These are phyloP conservation scores for Penicillium sp. DNA, from an alignment of 2,329 filamentous ascomycete genomes.

Conservation along the genomic window DNA sequence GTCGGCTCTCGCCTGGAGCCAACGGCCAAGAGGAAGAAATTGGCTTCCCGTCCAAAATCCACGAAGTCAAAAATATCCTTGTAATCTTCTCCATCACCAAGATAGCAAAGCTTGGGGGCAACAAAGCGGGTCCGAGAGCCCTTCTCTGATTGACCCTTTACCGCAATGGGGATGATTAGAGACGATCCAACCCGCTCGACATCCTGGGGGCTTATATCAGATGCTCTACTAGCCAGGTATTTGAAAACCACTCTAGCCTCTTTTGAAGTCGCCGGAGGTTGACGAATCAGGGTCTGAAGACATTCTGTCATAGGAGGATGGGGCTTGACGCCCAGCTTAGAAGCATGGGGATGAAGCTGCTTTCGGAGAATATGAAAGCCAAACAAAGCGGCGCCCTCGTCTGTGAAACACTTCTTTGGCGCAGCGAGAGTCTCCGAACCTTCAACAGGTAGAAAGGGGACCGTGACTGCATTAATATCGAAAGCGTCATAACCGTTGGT, in stretches of 20 bases:
- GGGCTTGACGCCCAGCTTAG: constrained; percentile 80
- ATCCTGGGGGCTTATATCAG: constrained; percentile 67
- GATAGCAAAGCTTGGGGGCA: constrained; percentile 73
- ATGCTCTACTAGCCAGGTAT: constrained; percentile 77
- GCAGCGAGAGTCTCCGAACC: constrained; percentile 64
- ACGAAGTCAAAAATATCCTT: constrained; percentile 96
- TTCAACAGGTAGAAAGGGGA: constrained; percentile 71
- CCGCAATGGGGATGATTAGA: constrained; percentile 68
- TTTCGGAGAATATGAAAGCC: constrained; percentile 75
- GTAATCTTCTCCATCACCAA: constrained; percentile 72
- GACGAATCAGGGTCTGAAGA: constrained; percentile 68
- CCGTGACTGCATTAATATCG: constrained; percentile 56
- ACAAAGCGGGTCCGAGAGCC: constrained; percentile 54
- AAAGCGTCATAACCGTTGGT: constrained; percentile 71
- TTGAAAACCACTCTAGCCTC: constrained; percentile 73
- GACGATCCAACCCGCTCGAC: constrained; percentile 63
- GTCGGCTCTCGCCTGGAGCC: constrained; percentile 91
- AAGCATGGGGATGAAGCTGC: constrained; percentile 77
- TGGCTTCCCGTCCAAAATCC: constrained; percentile 84
- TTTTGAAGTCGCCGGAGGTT: constrained; percentile 66
- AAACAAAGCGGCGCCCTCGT: constrained; percentile 72
- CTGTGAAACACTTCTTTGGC: constrained; percentile 79
- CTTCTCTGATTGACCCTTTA: constrained; percentile 41
- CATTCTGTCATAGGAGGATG: constrained; percentile 80
- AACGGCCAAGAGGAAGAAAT: constrained; percentile 82